These are phyloP conservation scores for Multifurca ochricompacta DNA, from an alignment of 768 basidiomycete species.

Conservation along the genomic window DNA sequence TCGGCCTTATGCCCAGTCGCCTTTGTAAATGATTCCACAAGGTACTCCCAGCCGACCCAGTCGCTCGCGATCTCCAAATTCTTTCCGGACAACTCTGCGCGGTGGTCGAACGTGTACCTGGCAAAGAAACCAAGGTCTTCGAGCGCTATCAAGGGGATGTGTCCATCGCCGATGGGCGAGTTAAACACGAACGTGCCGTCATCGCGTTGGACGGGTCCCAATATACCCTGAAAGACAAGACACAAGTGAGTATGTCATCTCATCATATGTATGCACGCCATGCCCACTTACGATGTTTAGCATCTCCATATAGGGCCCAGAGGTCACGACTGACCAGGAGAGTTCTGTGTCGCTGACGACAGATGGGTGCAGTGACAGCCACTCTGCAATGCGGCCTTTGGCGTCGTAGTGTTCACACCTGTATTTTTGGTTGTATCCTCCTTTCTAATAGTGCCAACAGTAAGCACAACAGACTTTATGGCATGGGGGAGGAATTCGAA, in stretches of 20 bases:
- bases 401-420: slow-evolving; percentile 33
- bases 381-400: slow-evolving; percentile 35
- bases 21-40: slow-evolving; percentile 26
- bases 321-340: slow-evolving; percentile 33
- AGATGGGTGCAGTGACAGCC: slow-evolving; percentile 29
- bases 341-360: slow-evolving; percentile 27
- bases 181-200: slow-evolving; percentile 29
- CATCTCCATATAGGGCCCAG: slow-evolving; percentile 38
- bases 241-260: neutral
- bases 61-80: slow-evolving; percentile 27
- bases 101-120: slow-evolving; percentile 28
- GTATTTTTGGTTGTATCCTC: slow-evolving; percentile 26
- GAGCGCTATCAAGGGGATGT: slow-evolving; percentile 27
- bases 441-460: slow-evolving; percentile 9
- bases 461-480: neutral
- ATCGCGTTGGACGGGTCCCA: slow-evolving; percentile 22
- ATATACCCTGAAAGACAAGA: slow-evolving; percentile 6
- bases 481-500: neutral
- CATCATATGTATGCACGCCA: neutral
- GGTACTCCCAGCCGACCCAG: slow-evolving; percentile 22
- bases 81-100: slow-evolving; percentile 20
- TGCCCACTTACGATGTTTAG: slow-evolving; percentile 29
- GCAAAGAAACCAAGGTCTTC: slow-evolving; percentile 28
- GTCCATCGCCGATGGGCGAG: slow-evolving; percentile 24
- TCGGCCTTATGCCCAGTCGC: slow-evolving; percentile 26